Conservation (phyloP, 805 yeast genomes). For the Barnettozyma sp. region DNA sequence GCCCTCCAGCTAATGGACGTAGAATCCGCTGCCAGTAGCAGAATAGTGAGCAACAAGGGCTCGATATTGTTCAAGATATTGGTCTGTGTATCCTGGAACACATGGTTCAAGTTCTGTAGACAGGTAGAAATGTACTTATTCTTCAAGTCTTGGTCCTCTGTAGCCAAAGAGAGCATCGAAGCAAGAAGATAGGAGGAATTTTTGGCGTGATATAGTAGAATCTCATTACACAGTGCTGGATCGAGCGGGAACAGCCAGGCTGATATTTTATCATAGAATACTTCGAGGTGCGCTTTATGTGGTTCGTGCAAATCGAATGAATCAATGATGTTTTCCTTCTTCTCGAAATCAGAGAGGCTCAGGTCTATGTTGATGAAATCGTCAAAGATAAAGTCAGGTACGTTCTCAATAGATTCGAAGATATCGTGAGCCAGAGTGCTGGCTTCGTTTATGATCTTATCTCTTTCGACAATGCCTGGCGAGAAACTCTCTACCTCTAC, state of each 20-base stretch:
- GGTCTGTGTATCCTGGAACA: constrained; percentile 33
- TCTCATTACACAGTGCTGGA: constrained; percentile 43
- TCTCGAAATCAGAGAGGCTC: constrained; percentile 13
- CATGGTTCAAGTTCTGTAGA: constrained; percentile 34
- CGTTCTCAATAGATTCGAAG: constrained; percentile 15
- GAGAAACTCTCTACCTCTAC: constrained; percentile 11
- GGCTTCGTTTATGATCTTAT: constrained; percentile 19
- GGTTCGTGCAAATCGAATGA: constrained; percentile 21
- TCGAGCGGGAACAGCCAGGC: constrained; percentile 23
- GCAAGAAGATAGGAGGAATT: constrained; percentile 46
- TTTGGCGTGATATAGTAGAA: constrained; percentile 41
- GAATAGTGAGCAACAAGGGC: constrained; percentile 56
- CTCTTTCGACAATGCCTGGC: constrained; percentile 14
- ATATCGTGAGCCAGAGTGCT: constrained; percentile 20
- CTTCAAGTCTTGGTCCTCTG: constrained; percentile 32
- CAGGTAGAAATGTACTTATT: constrained; percentile 44
- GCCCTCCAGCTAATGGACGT: constrained; percentile 53
- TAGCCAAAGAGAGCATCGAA: constrained; percentile 53
- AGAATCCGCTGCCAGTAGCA: constrained; percentile 57
- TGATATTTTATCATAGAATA: constrained; percentile 21
- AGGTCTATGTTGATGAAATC: constrained; percentile 16
- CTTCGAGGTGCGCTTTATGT: constrained; percentile 18
- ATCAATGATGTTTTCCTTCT: constrained; percentile 18
- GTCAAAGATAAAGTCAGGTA: constrained; percentile 13
- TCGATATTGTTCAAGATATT: constrained; percentile 49